These are phyloP conservation scores for Stephania japonica DNA, from an alignment of 164 flowering plant species.

Conservation along the genomic window DNA sequence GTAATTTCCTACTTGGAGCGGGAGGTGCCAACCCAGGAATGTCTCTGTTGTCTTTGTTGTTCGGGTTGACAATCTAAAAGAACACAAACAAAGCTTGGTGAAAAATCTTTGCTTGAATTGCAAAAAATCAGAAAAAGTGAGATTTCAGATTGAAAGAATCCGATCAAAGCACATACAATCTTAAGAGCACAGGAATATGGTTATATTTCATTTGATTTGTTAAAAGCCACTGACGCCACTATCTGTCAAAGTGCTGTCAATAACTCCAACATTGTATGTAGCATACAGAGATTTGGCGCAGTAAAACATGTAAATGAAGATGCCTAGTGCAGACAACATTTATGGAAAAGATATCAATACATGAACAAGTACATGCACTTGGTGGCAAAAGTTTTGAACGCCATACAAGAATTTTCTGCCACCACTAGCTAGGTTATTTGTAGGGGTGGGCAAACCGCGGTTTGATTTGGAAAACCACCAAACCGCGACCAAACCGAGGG, in stretches of 20 bases:
- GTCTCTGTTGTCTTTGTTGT: slow-evolving; percentile 71
- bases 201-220: neutral
- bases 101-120: neutral
- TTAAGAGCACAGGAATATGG: neutral
- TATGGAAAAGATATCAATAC: too few relatives aligned
- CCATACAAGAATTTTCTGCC: neutral
- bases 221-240: neutral
- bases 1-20: slow-evolving; percentile 64
- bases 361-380: too few relatives aligned
- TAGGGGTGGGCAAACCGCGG: too few relatives aligned
- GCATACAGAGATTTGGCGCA: neutral
- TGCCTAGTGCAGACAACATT: too few relatives aligned
- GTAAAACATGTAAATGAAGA: neutral
- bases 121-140: neutral
- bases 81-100: neutral
- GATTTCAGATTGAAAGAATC: neutral
- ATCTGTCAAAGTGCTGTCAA: too few relatives aligned
- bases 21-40: slow-evolving; percentile 92
- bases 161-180: neutral
- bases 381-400: too few relatives aligned
- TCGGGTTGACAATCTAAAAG: slow-evolving; percentile 69
- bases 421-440: too few relatives aligned
- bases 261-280: too few relatives aligned
- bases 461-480: too few relatives aligned
- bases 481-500: too few relatives aligned